phyloP scores from a whole-genome alignment of 352 stramenopile species.

The Phytophthora agathidicida region DNA sequence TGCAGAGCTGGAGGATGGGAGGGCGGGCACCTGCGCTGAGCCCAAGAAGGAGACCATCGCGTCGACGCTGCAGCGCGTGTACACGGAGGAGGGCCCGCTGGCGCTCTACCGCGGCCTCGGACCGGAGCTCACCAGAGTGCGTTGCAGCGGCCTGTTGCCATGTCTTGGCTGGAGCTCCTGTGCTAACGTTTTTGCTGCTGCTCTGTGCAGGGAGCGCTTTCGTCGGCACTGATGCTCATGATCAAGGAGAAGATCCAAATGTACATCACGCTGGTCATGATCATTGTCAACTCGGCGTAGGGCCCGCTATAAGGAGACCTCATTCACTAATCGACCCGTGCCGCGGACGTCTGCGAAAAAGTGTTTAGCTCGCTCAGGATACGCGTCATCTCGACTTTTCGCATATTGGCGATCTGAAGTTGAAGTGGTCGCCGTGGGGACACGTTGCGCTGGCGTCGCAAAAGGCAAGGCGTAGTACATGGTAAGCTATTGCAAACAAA shows the following conservation, averaged over 20 bases:
- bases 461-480: too few relatives aligned
- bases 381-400: slow-evolving; percentile 10
- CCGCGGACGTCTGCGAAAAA: slow-evolving; percentile 18
- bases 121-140: slow-evolving; percentile 92
- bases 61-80: slow-evolving; percentile 72
- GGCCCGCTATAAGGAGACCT: slow-evolving; percentile 6
- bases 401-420: slow-evolving; percentile 13
- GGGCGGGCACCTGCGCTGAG: slow-evolving; percentile 8
- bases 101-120: slow-evolving; percentile 94
- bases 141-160: slow-evolving; percentile 10
- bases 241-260: slow-evolving; percentile 97
- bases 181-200: slow-evolving; percentile 6
- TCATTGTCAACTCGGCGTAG: slow-evolving; percentile 58
- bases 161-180: background rate
- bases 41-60: slow-evolving; percentile 84
- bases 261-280: slow-evolving; percentile 86
- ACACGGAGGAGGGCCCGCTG: slow-evolving; percentile 84
- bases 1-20: slow-evolving; percentile 14
- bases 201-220: slow-evolving; percentile 90
- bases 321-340: slow-evolving; percentile 10
- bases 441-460: too few relatives aligned
- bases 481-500: too few relatives aligned
- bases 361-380: background rate
- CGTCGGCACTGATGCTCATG: slow-evolving; percentile 97
- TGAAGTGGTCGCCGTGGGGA: too few relatives aligned